phyloP scores from a whole-genome alignment of 257 asterid species.

The Dorcoceras hygrometricum region DNA sequence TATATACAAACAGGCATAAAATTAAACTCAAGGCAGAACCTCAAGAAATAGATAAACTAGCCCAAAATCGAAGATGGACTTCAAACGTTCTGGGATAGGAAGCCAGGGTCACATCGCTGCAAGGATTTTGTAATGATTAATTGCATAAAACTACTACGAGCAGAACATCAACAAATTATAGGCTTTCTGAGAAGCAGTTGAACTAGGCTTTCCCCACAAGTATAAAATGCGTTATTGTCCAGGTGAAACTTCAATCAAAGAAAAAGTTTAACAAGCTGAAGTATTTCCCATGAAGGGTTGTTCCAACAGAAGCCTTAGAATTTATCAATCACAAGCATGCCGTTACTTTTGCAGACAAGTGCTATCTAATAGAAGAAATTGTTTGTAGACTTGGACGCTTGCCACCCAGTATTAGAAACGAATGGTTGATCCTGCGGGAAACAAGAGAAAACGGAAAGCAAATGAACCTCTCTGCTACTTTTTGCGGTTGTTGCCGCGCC shows the following conservation, averaged over 20 bases:
- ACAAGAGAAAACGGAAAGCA: slow-evolving; percentile 24
- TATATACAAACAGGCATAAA: not conserved
- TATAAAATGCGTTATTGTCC: not conserved
- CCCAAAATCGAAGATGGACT: not conserved
- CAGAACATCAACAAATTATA: not conserved
- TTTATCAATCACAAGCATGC: slow-evolving; percentile 15
- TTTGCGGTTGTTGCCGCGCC: slow-evolving; percentile 38
- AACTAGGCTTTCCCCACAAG: not conserved
- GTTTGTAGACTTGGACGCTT: not conserved
- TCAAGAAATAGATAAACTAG: not conserved
- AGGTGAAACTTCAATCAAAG: slow-evolving; percentile 14
- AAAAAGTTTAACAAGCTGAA: slow-evolving; percentile 1
- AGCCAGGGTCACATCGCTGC: not conserved
- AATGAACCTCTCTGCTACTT: slow-evolving; percentile 55
- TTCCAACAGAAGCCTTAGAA: slow-evolving; percentile 5
- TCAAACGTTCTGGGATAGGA: not conserved
- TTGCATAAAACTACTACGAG: not conserved
- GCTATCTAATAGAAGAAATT: slow-evolving; percentile 6
- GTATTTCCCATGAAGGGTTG: not conserved
- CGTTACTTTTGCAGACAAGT: slow-evolving; percentile 14
- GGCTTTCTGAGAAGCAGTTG: not conserved
- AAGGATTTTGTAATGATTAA: not conserved
- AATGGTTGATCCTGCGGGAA: slow-evolving; percentile 11
- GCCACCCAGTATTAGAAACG: slow-evolving; percentile 5
- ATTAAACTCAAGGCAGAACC: not conserved